phyloP scores from a whole-genome alignment of 2,329 filamentous ascomycete species.

The Furcasterigmium furcatum region DNA sequence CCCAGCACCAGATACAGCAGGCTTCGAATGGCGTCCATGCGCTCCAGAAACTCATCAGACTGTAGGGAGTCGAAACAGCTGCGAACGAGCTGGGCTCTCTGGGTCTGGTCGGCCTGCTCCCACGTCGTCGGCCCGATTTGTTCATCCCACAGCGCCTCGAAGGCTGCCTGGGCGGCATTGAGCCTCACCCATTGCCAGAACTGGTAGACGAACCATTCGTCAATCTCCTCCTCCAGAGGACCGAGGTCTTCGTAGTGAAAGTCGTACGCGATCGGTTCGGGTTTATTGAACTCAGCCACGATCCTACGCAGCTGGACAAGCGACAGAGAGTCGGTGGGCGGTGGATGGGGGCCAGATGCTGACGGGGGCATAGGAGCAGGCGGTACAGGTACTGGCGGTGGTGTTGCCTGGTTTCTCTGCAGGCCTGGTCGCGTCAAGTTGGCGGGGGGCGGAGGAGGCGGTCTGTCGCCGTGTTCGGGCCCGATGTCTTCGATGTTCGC shows the following conservation, averaged over 20 bases:
- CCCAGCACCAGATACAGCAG: constrained; percentile 64
- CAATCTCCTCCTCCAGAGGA: constrained; percentile 79
- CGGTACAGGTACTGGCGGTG: constrained; percentile 12
- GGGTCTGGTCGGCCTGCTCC: constrained; percentile 59
- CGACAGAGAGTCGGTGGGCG: constrained; percentile 66
- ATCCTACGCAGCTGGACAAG: constrained; percentile 70
- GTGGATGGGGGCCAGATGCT: constrained; percentile 28
- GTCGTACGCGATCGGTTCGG: constrained; percentile 74
- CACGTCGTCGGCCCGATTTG: constrained; percentile 54
- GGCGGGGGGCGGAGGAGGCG: constrained; percentile 23
- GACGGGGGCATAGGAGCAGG: constrained; percentile 14
- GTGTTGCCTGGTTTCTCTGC: constrained; percentile 21
- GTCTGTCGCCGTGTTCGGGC: constrained; percentile 30
- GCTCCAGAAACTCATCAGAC: constrained; percentile 42
- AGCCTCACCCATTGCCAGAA: constrained; percentile 81
- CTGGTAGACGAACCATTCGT: constrained; percentile 97
- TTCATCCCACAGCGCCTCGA: constrained; percentile 69
- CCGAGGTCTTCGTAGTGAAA: constrained; percentile 76
- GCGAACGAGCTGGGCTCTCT: constrained; percentile 54
- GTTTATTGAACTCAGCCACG: constrained; percentile 68
- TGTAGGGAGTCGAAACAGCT: constrained; percentile 43
- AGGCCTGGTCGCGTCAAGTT: constrained; percentile 15
- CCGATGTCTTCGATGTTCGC: constrained; percentile 34
- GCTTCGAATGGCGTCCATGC: constrained; percentile 52
- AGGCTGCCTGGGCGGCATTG: constrained; percentile 70